Evolutionary conservation across 106 monocot genomes (phyloP), one percentile per base, ranked within the genome.

Genomic region (Ottelia alismoides): DNA sequence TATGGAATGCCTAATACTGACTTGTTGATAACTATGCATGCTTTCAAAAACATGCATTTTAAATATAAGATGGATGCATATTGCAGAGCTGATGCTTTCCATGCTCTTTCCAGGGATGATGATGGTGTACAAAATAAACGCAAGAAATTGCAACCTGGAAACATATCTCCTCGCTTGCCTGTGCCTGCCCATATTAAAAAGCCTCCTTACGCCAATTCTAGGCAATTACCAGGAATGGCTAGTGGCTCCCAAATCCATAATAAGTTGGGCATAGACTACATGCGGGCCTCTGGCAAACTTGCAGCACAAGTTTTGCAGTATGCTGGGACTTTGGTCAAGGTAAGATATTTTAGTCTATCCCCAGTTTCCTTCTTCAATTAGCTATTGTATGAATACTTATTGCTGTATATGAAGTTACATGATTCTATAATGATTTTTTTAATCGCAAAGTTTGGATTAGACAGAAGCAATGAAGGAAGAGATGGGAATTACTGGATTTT

Each of bases 211-310:
- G 65, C 78, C 16, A 70, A 75, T 53, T 72, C 80, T 68, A 70
- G 53, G 6, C 74, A 74, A 22, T 56, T 66, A 56, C 80, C 90
- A 66, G 77, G 75, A 60, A 77, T 90, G 55, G 24, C 72, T 55
- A 66, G 60, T 54, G 80, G 84, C 45, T 72, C 77, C 58, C 72
- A 90, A 80, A 62, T 90, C 49, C 90, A 90, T 75, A 84, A 90
- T 43, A 69, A 72, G 51, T 69, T n/a, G 55, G 90, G 90, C 51
- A 72, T 84, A 1, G 80, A 84, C 47, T 67, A 74, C 70, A 90
- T 90, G 90, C 65, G 80, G 23, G 84, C 90, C 26, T 80, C 90
- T 61, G 90, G 89, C 61, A 80, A 51, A 61, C 84, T 90, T 52
- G 90, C 84, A 46, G 90, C 90, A 35, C 74, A 73, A 62, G 80